Evolutionary conservation across 148 eudicot genomes (phyloP), one percentile per base, ranked within the genome.

Genomic region (Rhododendron ferrugineum): DNA sequence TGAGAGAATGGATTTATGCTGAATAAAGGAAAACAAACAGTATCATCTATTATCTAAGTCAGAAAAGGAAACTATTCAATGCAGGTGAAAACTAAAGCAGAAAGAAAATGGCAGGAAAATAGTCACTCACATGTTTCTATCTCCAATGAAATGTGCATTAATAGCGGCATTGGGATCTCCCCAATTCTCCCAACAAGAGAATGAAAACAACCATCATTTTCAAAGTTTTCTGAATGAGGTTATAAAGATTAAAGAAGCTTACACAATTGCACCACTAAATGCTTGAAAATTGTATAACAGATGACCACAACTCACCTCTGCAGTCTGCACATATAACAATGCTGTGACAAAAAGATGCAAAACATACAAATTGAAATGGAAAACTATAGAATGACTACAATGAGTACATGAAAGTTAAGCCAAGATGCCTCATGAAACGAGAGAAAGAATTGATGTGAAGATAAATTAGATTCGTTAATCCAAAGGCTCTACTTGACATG

Each of bases 121-220:
- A 85, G 82, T 83, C 10, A 93, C 96, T 83, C 84, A 97, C 95
- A 62, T 84, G 86, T 87, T 93, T 87, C 93, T 88, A 78, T 93
- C 95, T 79, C 94, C 93, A 50, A 80, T 89, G 88, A 97, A 95
- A 92, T 92, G 87, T 40, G 98, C 95, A 92, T 95, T 91, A 62
- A 97, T 87, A 85, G 98, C 99, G 87, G 88, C 93, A 86, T 93
- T 94, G 42, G 95, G 96, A 90, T 94, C 89, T 79, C 98, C 98
- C 87, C 85, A 91, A 90, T 92, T 91, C 83, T 91, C 96, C 98
- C 94, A 90, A 81, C 30, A 70, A 78, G 54, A 85, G 9, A 42
- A 70, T 58, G 28, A 82, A 77, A 47, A 70, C 28, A 3, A 74
- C 56, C 42, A 60, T 78, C n/a, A 78, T 42, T 40, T 14, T 20